A percentile compares a stretch with the other conserved stretches of the same genome.
Conservation (phyloP, 805 yeast genomes). For the Nakazawaea anatomiae region DNA sequence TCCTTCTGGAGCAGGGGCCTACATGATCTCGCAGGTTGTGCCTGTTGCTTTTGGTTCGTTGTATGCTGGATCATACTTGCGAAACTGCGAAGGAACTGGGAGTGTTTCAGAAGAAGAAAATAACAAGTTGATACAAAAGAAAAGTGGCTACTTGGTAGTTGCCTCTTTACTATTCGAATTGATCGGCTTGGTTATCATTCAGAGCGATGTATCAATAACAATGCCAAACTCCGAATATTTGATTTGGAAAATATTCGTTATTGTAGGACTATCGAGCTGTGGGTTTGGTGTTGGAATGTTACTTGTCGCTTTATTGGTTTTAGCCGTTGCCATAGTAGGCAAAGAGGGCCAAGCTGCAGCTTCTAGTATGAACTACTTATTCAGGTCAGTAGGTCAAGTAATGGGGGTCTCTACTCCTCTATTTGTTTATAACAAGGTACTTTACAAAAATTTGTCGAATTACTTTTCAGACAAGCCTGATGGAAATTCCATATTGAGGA, state of each 20-base stretch:
- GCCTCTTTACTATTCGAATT: constrained; percentile 1
- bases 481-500: constrained; percentile 17
- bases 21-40: constrained; percentile 34
- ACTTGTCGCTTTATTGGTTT: constrained; percentile 30
- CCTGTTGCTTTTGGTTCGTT: constrained; percentile 34
- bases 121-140: constrained; percentile 13
- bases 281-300: constrained; percentile 38
- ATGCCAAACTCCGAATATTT: constrained; percentile 2
- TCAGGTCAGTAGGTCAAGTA: constrained; percentile 43
- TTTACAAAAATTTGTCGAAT: constrained; percentile 23
- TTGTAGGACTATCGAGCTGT: constrained; percentile 22
- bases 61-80: constrained; percentile 27
- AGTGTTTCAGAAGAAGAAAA: constrained; percentile 3
- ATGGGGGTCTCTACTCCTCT: constrained; percentile 39
- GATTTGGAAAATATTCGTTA: constrained; percentile 24
- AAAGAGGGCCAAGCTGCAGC: constrained; percentile 40
- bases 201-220: background rate
- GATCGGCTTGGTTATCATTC: background rate
- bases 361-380: constrained; percentile 43
- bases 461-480: constrained; percentile 20
- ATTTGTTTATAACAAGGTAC: constrained; percentile 27
- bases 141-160: constrained; percentile 17
- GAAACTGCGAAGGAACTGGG: constrained; percentile 13
- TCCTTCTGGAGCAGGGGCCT: constrained; percentile 32
- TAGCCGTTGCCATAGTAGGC: constrained; percentile 39